Evolutionary conservation across 768 basidiomycete genomes (phyloP), one percentile per base, ranked within the genome.

Genomic region (Tephrocybe rancida): DNA sequence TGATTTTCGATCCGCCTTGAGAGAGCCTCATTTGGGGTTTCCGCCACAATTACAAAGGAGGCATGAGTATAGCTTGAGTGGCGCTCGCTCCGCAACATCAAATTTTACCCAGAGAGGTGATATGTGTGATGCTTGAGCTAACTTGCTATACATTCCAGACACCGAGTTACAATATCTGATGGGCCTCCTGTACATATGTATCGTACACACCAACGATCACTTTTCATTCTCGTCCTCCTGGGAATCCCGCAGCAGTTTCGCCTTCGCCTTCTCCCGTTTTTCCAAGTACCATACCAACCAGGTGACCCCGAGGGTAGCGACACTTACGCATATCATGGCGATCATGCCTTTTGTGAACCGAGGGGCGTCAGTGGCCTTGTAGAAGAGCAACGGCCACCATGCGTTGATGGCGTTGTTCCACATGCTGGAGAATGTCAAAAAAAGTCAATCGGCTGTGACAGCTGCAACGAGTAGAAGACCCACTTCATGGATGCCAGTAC

Each of bases 401-500:
- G 84, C 83, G 61, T 86, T 86, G 41, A 87, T 66, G 29, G 75
- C 81, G 61, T 86, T 87, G 69, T 82, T 85, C 78, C 85, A 86
- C 82, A 86, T 84, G 66, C 84, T 84, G 59, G 22, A 29, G 27
- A 35, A 24, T n/a, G 26, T 44, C 30, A 29, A 41, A 18, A 8
- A 42, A 9, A 19, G 26, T 24, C n/a, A 50, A 46, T 27, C 3
- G 11, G 30, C 3, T 19, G 13, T 22, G 37, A 7, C 16, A 39
- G 52, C 22, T 14, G 18, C 16, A 27, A 16, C 4, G 4, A 9
- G n/a, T 37, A 48, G 14, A 29, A 10, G 19, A 57, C 73, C 27
- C 59, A 84, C 83, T 90, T 90, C 89, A 92, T 90, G 5, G 83
- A 85, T 22, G 85, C 87, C 14, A 91, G 75, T 3, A 90, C 86